Conservation (phyloP, 1,139 yeast species). For the Kodamaea derodonti region DNA sequence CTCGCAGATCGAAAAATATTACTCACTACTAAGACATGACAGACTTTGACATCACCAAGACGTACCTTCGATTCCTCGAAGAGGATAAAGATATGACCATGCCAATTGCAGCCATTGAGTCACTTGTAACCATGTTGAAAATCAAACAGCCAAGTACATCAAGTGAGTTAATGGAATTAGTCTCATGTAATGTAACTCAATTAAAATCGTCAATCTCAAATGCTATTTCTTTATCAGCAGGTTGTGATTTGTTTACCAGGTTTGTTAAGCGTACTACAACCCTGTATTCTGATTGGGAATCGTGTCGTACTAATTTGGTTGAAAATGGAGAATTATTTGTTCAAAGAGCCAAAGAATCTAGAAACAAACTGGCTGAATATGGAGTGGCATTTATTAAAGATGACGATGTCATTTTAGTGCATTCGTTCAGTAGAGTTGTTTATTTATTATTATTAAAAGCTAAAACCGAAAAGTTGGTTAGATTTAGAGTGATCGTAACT, state of each 20-base stretch:
- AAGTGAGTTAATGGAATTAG: conserved; percentile 80
- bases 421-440: conserved; percentile 91
- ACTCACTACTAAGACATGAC: too few species aligned
- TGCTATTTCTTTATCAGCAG: conserved; percentile 91
- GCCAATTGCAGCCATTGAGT: conserved; percentile 99
- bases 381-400: conserved; percentile 91
- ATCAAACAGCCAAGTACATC: conserved; percentile 88
- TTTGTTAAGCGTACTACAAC: conserved; percentile 89
- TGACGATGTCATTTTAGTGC: conserved; percentile 87
- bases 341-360: conserved; percentile 84
- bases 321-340: conserved; percentile 92
- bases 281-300: conserved; percentile 91
- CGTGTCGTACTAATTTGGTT: conserved; percentile 83
- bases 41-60: conserved; percentile 69
- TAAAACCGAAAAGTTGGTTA: conserved; percentile 59
- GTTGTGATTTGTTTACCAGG: conserved; percentile 94
- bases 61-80: conserved; percentile 72
- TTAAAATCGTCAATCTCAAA: conserved; percentile 80
- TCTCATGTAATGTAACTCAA: conserved; percentile 70
- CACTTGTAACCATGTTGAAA: conserved; percentile 77
- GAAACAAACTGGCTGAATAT: conserved; percentile 81
- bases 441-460: conserved; percentile 72
- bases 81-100: conserved; percentile 95
- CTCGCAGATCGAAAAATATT: too few species aligned
- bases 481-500: conserved; percentile 89